Evolutionary conservation across 768 basidiomycete species (phyloP).

Genomic region (Kwoniella botswanensis): DNA sequence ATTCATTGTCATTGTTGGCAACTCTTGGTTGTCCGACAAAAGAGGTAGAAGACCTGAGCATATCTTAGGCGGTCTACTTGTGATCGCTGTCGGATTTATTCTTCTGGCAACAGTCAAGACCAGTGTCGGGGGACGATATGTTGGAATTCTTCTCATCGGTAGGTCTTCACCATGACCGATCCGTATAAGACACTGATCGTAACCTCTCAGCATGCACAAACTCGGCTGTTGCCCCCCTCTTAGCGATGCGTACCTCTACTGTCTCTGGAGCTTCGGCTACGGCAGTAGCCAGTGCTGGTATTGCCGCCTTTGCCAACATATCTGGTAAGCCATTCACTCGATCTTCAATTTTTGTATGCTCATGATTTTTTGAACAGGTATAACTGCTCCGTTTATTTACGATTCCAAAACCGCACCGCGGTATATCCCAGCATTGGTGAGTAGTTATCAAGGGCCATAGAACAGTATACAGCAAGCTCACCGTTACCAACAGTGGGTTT

Average conservation of each 20-base stretch:
- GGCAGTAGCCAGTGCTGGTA: slow-evolving; percentile 4
- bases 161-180: neutral
- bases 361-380: neutral
- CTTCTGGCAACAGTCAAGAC: slow-evolving; percentile 1
- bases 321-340: neutral
- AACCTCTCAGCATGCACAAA: slow-evolving; percentile 1
- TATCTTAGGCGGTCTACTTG: neutral
- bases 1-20: slow-evolving; percentile 5
- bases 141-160: neutral
- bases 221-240: slow-evolving; percentile 3
- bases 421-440: slow-evolving; percentile 5
- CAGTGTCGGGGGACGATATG: slow-evolving; percentile 6
- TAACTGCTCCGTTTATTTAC: slow-evolving; percentile 6
- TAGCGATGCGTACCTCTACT: slow-evolving; percentile 3
- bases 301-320: slow-evolving; percentile 1
- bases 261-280: slow-evolving; percentile 3
- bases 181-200: too few species aligned
- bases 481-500: neutral
- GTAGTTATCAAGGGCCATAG: neutral
- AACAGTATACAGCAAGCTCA: neutral
- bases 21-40: neutral
- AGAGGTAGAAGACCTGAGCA: slow-evolving; percentile 6
- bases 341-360: neutral
- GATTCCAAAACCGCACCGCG: slow-evolving; percentile 2
- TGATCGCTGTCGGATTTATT: slow-evolving; percentile 2